Evolutionary conservation across 306 rosid species (phyloP), one percentile per base, ranked within the genome.

Genomic region (Cotoneaster glaucophyllus): DNA sequence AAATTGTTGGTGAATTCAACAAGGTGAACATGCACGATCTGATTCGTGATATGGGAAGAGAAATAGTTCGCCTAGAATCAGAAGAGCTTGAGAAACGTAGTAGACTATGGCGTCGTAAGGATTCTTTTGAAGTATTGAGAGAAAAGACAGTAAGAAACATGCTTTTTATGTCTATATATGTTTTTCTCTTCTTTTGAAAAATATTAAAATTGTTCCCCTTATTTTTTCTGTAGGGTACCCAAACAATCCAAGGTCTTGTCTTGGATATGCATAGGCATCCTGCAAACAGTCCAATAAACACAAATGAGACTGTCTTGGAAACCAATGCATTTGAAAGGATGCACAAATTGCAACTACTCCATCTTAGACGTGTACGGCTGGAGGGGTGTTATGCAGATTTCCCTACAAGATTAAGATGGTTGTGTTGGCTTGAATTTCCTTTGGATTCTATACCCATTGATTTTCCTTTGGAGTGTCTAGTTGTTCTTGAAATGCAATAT

Each of bases 401-500:
- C 22, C 34, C 66, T 31, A 34, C 14, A 22, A 0, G 5, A 50
- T 29, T 50, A 32, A 22, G 21, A 22, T 71, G 75, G 75, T 18
- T 71, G 25, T 54, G 64, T 34, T 66, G 79, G 79, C n/a, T 2
- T 75, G 41, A 48, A 2, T 75, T 65, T 41, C 66, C 41, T 65
- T 32, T 75, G 34, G 70, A 75, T 17, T 50, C 26, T 75, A 34
- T 75, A 22, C 79, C 79, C 12, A 34, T 5, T 15, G 29, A 13
- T n/a, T 75, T 75, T 34, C 70, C 43, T 34, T 45, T 53, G 32
- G 43, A 4, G 22, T 52, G 50, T 25, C 29, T 75, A 12, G 18
- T 75, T 65, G 73, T 34, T 24, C 59, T 75, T 66, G 73, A 75
- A 29, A 75, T 75, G 79, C 70, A 17, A 18, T 7, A 75, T 13